Conservation (phyloP, 352 stramenopile genomes). For the Elongisporangium undulatum region DNA sequence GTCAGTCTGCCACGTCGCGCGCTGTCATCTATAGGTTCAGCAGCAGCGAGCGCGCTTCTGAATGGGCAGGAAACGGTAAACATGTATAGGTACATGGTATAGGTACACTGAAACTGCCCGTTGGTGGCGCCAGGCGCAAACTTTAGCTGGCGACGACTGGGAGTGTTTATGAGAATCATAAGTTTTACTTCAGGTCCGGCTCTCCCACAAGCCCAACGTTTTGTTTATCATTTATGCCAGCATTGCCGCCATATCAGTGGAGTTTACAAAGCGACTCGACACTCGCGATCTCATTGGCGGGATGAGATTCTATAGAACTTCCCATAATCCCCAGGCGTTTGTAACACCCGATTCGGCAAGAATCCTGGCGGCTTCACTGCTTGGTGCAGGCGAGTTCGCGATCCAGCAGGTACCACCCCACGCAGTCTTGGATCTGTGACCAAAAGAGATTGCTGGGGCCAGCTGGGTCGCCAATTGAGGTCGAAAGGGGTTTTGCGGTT, state of each 20-base stretch:
- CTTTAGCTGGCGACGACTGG: background rate
- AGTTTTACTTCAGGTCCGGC: background rate
- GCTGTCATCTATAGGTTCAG: background rate
- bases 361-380: background rate
- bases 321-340: background rate
- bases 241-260: background rate
- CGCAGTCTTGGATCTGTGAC: background rate
- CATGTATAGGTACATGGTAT: background rate
- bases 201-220: background rate
- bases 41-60: background rate
- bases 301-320: background rate
- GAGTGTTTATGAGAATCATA: background rate
- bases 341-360: background rate
- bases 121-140: background rate
- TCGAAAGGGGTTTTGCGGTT: too few relatives aligned
- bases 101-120: too few relatives aligned
- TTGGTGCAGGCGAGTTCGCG: background rate
- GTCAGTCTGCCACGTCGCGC: too few relatives aligned
- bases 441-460: background rate
- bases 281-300: background rate
- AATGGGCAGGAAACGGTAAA: background rate
- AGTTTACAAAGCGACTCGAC: background rate
- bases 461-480: background rate
- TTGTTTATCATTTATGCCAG: too few relatives aligned
- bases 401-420: background rate